Evolutionary conservation across 495 filamentous ascomycete genomes (phyloP), one percentile per base, ranked within the genome.

Genomic region (Durotheca rogersii): DNA sequence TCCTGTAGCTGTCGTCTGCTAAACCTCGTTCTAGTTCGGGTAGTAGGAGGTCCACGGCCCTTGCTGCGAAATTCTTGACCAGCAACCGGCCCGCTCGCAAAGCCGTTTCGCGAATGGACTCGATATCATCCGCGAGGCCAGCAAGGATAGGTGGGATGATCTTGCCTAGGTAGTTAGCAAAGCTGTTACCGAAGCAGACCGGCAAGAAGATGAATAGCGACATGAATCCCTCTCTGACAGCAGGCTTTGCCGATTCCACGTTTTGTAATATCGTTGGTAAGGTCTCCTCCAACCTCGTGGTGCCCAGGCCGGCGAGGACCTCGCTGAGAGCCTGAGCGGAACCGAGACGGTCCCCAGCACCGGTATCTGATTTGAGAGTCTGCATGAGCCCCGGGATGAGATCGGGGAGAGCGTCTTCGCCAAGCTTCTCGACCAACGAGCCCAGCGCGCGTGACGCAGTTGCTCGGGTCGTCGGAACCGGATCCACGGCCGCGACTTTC

Each of bases 181-280:
- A 98, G 72, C 90, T 95, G 76, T 97, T 97, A 57, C 93, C 93
- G 65, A 98, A 98, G 70, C 93, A 98, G 47, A 94, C 94, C 12
- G 93, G 93, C 70, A 98, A 82, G 78, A 95, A 98, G 56, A 98
- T 96, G 72, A 98, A 98, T 31, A 98, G 79, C 19, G 93, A 95
- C 93, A 98, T 98, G 77, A 97, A 98, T 27, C 93, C 93, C 76
- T 98, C 93, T 51, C 93, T 84, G 49, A 96, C 88, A 53, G 89
- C 78, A 14, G 93, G 68, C 67, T 96, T 97, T 41, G 88, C 79
- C 61, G 93, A 97, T 55, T 87, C 82, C 40, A 94, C 91, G 57
- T 98, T 98, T 63, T 98, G 93, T 18, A 98, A 71, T 51, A 98
- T 96, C 5, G 93, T 97, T 38, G 93, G 94, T 41, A 98, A 71